These are phyloP conservation scores for Pichia cactophila DNA, from an alignment of 1,139 yeast species.

Conservation along the genomic window DNA sequence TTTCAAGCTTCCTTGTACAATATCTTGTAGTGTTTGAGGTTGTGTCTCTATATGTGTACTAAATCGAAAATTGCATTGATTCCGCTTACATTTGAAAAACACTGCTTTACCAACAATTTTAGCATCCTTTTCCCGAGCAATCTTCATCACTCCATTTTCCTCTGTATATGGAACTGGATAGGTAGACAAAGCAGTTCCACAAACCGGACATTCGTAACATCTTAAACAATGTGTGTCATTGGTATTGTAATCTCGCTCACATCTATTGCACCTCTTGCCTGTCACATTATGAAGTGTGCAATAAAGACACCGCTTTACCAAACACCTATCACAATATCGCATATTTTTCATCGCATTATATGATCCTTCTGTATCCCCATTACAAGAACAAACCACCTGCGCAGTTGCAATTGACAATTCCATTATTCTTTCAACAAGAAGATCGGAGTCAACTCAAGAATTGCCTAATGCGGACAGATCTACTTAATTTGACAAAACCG, in stretches of 20 bases:
- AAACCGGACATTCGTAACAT: constrained; percentile 27
- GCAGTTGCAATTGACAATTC: background rate
- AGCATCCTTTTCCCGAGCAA: constrained; percentile 6
- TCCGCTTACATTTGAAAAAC: constrained; percentile 23
- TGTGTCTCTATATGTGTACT: constrained; percentile 22
- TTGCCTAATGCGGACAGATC: background rate
- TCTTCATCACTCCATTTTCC: background rate
- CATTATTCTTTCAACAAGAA: background rate
- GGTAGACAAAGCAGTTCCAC: constrained; percentile 13
- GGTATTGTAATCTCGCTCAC: constrained; percentile 10
- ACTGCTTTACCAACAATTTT: constrained; percentile 22
- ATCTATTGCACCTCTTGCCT: constrained; percentile 7
- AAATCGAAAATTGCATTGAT: constrained; percentile 23
- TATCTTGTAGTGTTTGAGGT: constrained; percentile 26
- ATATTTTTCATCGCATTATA: constrained; percentile 13
- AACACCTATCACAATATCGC: constrained; percentile 22
- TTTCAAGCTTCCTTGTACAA: constrained; percentile 9
- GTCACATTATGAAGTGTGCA: constrained; percentile 14
- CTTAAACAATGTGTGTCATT: constrained; percentile 16
- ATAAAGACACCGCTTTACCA: constrained; percentile 18
- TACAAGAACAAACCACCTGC: constrained; percentile 6
- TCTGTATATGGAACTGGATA: constrained; percentile 7
- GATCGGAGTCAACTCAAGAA: background rate
- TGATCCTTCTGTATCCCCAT: constrained; percentile 11
- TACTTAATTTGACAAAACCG: background rate